phyloP scores from a whole-genome alignment of 1,284 basidiomycete genomes.

The Malassezia yamatoensis region DNA sequence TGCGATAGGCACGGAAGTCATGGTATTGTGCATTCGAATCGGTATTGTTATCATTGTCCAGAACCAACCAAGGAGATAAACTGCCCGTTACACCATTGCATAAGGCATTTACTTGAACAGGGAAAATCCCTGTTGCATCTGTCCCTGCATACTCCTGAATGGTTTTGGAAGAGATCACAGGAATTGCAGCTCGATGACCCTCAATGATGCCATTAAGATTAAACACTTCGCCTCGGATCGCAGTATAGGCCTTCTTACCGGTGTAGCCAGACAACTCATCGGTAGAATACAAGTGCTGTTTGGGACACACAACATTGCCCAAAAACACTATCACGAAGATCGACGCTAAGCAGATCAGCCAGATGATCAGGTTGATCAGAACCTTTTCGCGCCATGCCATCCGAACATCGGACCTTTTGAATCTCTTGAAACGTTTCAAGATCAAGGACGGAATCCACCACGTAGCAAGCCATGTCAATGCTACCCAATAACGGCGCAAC shows the following conservation, averaged over 20 bases:
- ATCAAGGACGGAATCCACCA: slow-evolving; percentile 74
- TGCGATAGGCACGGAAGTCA: slow-evolving; percentile 66
- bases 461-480: slow-evolving; percentile 77
- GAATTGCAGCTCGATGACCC: slow-evolving; percentile 60
- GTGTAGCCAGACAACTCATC: slow-evolving; percentile 68
- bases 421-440: slow-evolving; percentile 64
- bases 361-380: slow-evolving; percentile 81
- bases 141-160: slow-evolving; percentile 75
- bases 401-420: slow-evolving; percentile 85
- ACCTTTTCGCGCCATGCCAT: slow-evolving; percentile 98
- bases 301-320: slow-evolving; percentile 82
- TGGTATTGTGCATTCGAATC: slow-evolving; percentile 71
- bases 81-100: slow-evolving; percentile 74
- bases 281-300: slow-evolving; percentile 75
- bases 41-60: slow-evolving; percentile 69
- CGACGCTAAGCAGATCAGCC: slow-evolving; percentile 77
- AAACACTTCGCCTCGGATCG: slow-evolving; percentile 87
- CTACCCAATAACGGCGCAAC: slow-evolving; percentile 75
- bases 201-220: slow-evolving; percentile 53
- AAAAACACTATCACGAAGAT: slow-evolving; percentile 87
- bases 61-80: slow-evolving; percentile 72
- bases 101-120: slow-evolving; percentile 87
- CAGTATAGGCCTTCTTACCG: slow-evolving; percentile 62
- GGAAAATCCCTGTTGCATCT: slow-evolving; percentile 71
- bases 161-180: slow-evolving; percentile 64